These are phyloP conservation scores for Hypoxylon sp. DNA, from an alignment of 2,329 filamentous ascomycete species.

Conservation along the genomic window DNA sequence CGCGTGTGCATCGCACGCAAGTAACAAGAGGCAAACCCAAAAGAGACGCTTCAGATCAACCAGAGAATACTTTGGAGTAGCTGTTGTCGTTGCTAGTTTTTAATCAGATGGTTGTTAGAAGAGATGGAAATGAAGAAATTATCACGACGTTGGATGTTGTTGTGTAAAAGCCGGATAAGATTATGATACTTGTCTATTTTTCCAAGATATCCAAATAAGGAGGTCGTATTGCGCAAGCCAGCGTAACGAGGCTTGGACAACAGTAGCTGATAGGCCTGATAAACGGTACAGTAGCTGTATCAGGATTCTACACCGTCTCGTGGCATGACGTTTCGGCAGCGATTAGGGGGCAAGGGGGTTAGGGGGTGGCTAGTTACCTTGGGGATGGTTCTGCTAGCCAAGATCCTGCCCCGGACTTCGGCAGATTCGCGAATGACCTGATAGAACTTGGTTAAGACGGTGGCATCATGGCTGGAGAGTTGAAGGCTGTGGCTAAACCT, in stretches of 20 bases:
- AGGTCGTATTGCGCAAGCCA: not conserved
- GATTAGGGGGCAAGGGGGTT: constrained; percentile 3
- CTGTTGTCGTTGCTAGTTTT: not conserved
- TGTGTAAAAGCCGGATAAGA: not conserved
- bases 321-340: not conserved
- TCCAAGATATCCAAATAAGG: not conserved
- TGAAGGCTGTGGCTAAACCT: not conserved
- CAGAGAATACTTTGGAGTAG: not conserved
- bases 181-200: constrained; percentile 1
- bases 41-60: not conserved
- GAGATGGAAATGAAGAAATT: not conserved
- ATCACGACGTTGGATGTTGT: not conserved
- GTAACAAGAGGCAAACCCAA: not conserved
- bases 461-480: not conserved
- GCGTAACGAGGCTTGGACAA: not conserved
- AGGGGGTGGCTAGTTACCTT: not conserved
- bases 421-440: not conserved
- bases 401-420: constrained; percentile 1
- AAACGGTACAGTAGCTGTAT: not conserved
- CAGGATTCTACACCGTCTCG: not conserved
- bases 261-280: not conserved
- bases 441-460: not conserved
- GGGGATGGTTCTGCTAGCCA: not conserved
- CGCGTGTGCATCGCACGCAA: not conserved
- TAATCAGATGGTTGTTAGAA: not conserved